phyloP scores from a whole-genome alignment of 352 stramenopile species.

The Peronospora destructor region DNA sequence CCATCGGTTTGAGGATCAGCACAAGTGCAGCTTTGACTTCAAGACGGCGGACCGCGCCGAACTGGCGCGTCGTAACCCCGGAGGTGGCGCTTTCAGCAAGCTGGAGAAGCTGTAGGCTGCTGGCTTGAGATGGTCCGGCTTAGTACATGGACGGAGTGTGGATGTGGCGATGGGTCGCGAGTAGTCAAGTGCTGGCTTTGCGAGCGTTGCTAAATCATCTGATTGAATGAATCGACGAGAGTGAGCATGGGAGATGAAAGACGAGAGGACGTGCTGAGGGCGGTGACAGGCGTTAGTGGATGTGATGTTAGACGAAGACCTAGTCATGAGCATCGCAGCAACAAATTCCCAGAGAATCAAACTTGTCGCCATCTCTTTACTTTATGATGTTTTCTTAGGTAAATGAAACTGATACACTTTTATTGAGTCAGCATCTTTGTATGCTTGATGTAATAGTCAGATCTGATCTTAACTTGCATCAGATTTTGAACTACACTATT shows the following conservation, averaged over 20 bases:
- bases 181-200: slow-evolving; percentile 23
- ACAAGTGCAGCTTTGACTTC: slow-evolving; percentile 83
- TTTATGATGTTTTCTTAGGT: slow-evolving; percentile 7
- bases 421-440: no score
- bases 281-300: not conserved
- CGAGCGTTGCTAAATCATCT: not conserved
- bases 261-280: not conserved
- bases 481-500: no score
- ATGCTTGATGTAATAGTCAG: no score
- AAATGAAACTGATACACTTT: slow-evolving; percentile 11
- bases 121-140: not conserved
- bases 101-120: not conserved
- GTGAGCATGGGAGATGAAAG: not conserved
- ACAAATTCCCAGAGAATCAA: slow-evolving; percentile 13
- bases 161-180: slow-evolving; percentile 3
- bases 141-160: not conserved
- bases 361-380: slow-evolving; percentile 26
- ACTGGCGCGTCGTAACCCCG: slow-evolving; percentile 72
- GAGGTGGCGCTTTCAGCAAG: slow-evolving; percentile 78
- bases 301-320: not conserved
- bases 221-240: not conserved
- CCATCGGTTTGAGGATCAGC: slow-evolving; percentile 85
- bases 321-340: slow-evolving; percentile 1
- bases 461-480: no score
- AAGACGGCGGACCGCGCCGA: slow-evolving; percentile 69